Evolutionary conservation across 2,329 filamentous ascomycete species (phyloP), one percentile per base, ranked within the genome.

Genomic region (Xylaria sp.): DNA sequence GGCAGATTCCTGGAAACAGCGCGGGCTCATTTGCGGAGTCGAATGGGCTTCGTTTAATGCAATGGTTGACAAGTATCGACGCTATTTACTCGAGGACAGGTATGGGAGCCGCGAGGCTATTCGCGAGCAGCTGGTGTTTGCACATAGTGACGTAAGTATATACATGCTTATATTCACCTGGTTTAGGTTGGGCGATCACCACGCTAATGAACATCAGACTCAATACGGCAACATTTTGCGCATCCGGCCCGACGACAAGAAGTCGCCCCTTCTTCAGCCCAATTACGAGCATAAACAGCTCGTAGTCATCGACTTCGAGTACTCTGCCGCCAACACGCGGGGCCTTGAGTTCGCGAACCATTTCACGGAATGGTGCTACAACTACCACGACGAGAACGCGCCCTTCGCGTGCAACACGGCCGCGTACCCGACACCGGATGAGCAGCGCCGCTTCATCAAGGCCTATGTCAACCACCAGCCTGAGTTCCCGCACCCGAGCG

Each of bases 191-290:
- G 6, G 7, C 8, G 13, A n/a, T 34, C 18, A 37, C 38, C 29
- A 50, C 54, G 24, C 55, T 61, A 22, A 62, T 24, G 40, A n/a
- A 22, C 38, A 44, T 9, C 56, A 96, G 91, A 96, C 94, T 4
- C 94, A 99, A 86, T 97, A 99, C 67, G 94, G 94, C 60, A 99
- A 99, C 69, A 94, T 99, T 59, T 85, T 99, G 45, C 91, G 92
- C 37, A 72, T 87, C 45, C 77, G 78, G 2, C 83, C 83, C 2
- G 80, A 86, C 50, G 81, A 85, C 71, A 83, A 91, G 62, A 88
- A 92, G 64, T 97, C 92, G 0, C 94, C 93, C 0, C 82, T 97
- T 7, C 81, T 97, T 9, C 84, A 94, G 45, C 92, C 94, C 0
- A 87, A 90, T 54, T 97, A 97, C 72, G 87, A 93, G 63, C 94